Base-by-base conservation (phyloP, 2,329 filamentous ascomycete species). In the Aspergillus sp. region DNA sequence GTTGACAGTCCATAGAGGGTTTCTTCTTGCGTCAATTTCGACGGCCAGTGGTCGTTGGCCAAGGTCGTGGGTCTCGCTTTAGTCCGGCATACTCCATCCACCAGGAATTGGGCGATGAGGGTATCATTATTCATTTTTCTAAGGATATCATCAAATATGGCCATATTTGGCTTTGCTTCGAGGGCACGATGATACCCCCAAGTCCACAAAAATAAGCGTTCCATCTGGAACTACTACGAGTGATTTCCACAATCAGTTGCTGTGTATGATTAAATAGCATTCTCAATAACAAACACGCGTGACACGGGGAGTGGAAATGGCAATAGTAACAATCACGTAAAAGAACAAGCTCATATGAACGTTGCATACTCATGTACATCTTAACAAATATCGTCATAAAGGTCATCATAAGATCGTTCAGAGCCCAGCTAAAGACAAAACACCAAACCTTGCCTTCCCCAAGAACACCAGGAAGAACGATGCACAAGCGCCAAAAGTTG, bases 341-440 rank as follows among this genome's bases (percentile, higher is more conserved):
- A 60, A 64, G 60, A 56, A 63, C 55, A 66, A 55, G 68, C 65
- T 72, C 67, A 65, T 73, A 63, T 70, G 70, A 66, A 65, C 68
- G 68, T 71, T 57, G 64, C 67, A 70, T 70, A 57, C 63, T 73
- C 72, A 70, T 74, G 70, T 73, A 74, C 71, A 73, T 74, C 70
- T 68, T 73, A 67, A 62, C 67, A 70, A 59, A 62, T 65, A 51
- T 73, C 66, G 64, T 75, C 69, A 69, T 73, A 67, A 72, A 73
- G 62, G 67, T 74, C 71, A 63, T 74, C 62, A 68, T 64, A 68
- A 68, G 62, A 65, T 70, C 69, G 67, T 72, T 59, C 62, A 52
- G 65, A 62, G 65, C 62, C 64, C 63, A 64, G 63, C 57, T 52
- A 61, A 67, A 65, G 64, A 61, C 54, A 66, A 64, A 62, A 67